Evolutionary conservation across 116 monocot species (phyloP), one percentile per base, ranked within the genome.

Genomic region (Trichopus zeylanicus): DNA sequence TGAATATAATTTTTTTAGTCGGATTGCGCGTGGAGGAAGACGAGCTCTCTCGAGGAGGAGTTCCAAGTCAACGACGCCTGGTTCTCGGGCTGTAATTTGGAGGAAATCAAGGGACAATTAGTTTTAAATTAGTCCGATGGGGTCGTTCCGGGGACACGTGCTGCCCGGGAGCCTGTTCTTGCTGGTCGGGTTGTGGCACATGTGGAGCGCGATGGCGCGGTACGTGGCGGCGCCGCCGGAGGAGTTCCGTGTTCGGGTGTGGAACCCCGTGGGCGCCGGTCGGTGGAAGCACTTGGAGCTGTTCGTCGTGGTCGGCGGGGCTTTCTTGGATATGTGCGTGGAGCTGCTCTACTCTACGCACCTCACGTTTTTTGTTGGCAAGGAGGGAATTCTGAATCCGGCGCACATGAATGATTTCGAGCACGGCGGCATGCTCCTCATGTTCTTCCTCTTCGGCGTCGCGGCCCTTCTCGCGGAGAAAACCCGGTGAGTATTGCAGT

Each of bases 341-440:
- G 95, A 95, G 81, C 59, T 95, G 48, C 61, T 95, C 48, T 95
- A 95, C 46, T 89, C 95, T 1, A 70, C 95, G 29, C 95, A 95
- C 67, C 73, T 95, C 46, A 63, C 56, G 32, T 75, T 70, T 62
- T 77, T 95, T 68, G 87, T 85, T 1, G 77, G 73, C 16, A 42
- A 63, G 46, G 78, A 70, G 27, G 21, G 66, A 48, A 64, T 84
- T 16, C 70, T 95, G 46, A 95, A 95, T 48, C 90, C 95, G 26
- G 63, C 71, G 18, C 95, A 95, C 56, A 74, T 95, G 81, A 95
- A 95, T 58, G 95, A 95, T 51, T 90, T 95, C 65, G 95, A 95
- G 79, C 95, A 95, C 62, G 90, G 78, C 3, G 95, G 95, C 2
- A 95, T 95, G 95, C 81, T 95, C 7, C 73, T 95, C 61, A 95